Conservation (phyloP, 2,329 filamentous ascomycete species). For the Botrytis pseudocinerea region DNA sequence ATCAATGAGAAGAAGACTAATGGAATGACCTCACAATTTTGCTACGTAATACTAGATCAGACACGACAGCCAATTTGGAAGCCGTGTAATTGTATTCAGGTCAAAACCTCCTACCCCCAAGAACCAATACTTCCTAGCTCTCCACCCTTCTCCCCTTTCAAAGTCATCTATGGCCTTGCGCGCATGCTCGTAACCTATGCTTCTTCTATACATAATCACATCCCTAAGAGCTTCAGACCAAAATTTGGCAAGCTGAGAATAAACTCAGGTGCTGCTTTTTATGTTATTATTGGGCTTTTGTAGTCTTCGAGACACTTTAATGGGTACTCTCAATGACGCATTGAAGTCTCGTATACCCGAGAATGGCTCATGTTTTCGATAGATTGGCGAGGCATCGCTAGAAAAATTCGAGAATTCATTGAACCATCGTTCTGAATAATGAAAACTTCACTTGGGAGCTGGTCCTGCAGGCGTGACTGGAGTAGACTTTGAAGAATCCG, state of each 20-base stretch:
- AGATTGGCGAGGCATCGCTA: neutral
- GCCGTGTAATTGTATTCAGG: neutral
- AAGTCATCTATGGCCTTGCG: neutral
- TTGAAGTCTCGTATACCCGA: neutral
- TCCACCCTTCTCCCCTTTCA: neutral
- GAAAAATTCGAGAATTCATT: neutral
- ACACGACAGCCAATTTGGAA: neutral
- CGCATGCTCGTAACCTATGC: neutral
- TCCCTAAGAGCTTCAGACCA: neutral
- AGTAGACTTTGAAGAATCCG: constrained; percentile 3
- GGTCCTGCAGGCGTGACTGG: constrained; percentile 33
- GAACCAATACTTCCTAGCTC: neutral
- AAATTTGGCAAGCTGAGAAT: neutral
- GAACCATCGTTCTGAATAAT: neutral
- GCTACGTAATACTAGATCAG: neutral
- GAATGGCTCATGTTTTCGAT: neutral
- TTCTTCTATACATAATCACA: neutral
- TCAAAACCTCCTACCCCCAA: neutral
- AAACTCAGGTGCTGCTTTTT: neutral
- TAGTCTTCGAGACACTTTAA: neutral
- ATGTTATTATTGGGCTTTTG: neutral
- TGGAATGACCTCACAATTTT: neutral
- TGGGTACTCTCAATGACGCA: neutral
- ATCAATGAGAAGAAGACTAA: neutral
- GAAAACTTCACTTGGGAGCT: constrained; percentile 29